Conservation (phyloP, 2,329 filamentous ascomycete genomes). For the Epichloe gansuensis region DNA sequence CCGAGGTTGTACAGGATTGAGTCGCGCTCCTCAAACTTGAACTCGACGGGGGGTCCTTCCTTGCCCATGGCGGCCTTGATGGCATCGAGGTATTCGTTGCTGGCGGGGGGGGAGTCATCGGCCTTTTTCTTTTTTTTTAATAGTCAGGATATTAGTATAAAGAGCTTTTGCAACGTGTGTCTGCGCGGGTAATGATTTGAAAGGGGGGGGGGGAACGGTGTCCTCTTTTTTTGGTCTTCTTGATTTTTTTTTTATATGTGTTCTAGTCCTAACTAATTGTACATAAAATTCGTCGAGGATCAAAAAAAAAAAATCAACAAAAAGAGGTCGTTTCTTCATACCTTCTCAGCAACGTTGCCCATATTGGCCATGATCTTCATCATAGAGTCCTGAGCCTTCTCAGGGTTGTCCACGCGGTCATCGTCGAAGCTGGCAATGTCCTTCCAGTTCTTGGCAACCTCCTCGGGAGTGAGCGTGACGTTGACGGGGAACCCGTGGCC, state of each 20-base stretch:
- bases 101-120: conserved; percentile 19
- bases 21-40: conserved; percentile 74
- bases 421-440: conserved; percentile 80
- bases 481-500: conserved; percentile 88
- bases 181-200: not conserved
- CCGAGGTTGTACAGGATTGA: conserved; percentile 93
- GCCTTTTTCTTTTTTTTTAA: conserved; percentile 4
- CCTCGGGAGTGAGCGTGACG: conserved; percentile 70
- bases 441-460: conserved; percentile 61
- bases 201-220: not conserved
- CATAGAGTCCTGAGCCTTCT: conserved; percentile 62
- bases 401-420: conserved; percentile 74
- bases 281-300: conserved; percentile 6
- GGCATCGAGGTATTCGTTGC: conserved; percentile 55
- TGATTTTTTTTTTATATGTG: conserved; percentile 4
- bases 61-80: conserved; percentile 66
- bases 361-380: conserved; percentile 73
- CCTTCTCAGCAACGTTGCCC: conserved; percentile 58
- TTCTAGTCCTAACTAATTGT: conserved; percentile 10
- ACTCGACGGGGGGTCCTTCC: conserved; percentile 60
- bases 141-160: not conserved
- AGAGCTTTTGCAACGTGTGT: not conserved
- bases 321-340: conserved; percentile 31
- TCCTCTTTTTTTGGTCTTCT: not conserved
- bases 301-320: conserved; percentile 7